These are phyloP conservation scores for Phytopythium oedochilum DNA, from an alignment of 352 stramenopile genomes.

Conservation along the genomic window DNA sequence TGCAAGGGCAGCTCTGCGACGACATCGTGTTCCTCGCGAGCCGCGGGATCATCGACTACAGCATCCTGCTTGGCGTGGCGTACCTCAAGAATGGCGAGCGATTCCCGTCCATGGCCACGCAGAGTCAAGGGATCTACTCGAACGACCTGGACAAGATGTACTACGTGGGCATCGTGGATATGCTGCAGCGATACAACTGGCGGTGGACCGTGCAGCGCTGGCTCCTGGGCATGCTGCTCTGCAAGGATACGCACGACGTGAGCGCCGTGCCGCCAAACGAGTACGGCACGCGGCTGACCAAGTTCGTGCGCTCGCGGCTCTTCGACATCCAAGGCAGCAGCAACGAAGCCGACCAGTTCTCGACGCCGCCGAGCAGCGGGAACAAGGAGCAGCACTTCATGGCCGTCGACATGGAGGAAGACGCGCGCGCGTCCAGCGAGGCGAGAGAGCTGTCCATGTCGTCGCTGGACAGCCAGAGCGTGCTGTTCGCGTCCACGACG, in stretches of 20 bases:
- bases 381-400: slow-evolving; percentile 12
- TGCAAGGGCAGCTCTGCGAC: slow-evolving; percentile 70
- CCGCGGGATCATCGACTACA: slow-evolving; percentile 85
- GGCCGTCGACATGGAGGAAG: slow-evolving; percentile 10
- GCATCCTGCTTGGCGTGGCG: slow-evolving; percentile 66
- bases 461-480: slow-evolving; percentile 27
- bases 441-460: slow-evolving; percentile 45
- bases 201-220: slow-evolving; percentile 80
- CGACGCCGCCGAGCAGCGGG: slow-evolving; percentile 14
- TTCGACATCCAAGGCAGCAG: slow-evolving; percentile 51
- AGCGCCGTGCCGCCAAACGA: slow-evolving; percentile 68
- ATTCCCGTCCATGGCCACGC: slow-evolving; percentile 12
- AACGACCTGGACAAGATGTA: slow-evolving; percentile 58
- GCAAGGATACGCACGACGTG: slow-evolving; percentile 80
- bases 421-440: slow-evolving; percentile 16
- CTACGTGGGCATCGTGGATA: slow-evolving; percentile 77
- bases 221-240: slow-evolving; percentile 62
- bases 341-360: slow-evolving; percentile 8
- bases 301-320: slow-evolving; percentile 68
- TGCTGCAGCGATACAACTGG: slow-evolving; percentile 85
- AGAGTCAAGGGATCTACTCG: slow-evolving; percentile 39
- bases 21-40: slow-evolving; percentile 82
- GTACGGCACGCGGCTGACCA: slow-evolving; percentile 62
- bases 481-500: slow-evolving; percentile 32
- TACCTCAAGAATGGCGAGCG: slow-evolving; percentile 32